Percentiles rank a stretch among this genome's conserved stretches.
These are phyloP conservation scores for Vaccinium corymbosum DNA, from an alignment of 148 eudicot species.

Conservation along the genomic window DNA sequence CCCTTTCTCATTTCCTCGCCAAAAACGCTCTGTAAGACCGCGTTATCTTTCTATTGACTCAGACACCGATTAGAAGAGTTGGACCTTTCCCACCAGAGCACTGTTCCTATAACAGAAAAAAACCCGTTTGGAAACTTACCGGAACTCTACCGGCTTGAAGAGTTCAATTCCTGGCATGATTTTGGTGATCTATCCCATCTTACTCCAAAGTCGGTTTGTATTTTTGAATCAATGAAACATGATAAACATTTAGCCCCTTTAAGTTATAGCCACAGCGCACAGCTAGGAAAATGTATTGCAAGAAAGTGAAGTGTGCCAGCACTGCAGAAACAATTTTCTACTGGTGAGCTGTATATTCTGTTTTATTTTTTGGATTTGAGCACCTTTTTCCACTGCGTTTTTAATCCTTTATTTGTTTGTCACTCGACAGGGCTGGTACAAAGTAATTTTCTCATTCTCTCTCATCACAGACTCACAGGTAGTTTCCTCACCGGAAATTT, in stretches of 20 bases:
- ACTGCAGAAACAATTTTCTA: background rate
- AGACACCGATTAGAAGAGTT: conserved; percentile 49
- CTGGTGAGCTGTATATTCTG: conserved; percentile 11
- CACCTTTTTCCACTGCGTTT: background rate
- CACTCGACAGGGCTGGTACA: background rate
- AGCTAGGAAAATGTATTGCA: conserved; percentile 5
- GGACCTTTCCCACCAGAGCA: background rate
- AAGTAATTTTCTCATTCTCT: background rate
- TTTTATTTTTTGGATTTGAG: background rate
- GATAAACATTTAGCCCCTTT: background rate
- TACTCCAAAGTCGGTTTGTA: background rate
- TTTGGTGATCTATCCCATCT: conserved; percentile 17
- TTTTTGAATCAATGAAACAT: conserved; percentile 8
- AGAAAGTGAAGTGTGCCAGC: conserved; percentile 1
- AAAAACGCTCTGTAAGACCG: conserved; percentile 69
- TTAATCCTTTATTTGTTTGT: background rate
- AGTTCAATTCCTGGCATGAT: background rate
- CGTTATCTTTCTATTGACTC: conserved; percentile 57
- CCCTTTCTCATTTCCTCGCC: conserved; percentile 72
- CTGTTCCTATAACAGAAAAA: background rate
- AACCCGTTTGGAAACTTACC: background rate
- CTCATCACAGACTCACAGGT: background rate
- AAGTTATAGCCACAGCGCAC: background rate
- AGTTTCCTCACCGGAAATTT: background rate
- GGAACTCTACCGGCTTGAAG: background rate